phyloP scores from a whole-genome alignment of 768 basidiomycete genomes.

The Boletales sp. region DNA sequence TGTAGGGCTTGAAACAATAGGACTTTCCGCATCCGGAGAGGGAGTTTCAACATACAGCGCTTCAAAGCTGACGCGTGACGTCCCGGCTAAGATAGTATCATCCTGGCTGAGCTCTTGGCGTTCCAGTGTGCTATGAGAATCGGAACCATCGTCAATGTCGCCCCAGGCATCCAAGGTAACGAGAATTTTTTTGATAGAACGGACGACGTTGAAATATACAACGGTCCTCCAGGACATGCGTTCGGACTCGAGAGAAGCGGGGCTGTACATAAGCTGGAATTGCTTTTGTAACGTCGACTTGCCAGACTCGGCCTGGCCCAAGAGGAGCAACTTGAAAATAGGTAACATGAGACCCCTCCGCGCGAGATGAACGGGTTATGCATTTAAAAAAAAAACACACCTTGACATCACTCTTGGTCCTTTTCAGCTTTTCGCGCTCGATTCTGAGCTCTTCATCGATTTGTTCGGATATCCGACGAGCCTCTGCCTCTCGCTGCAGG shows the following conservation, averaged over 20 bases:
- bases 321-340: conserved; percentile 53
- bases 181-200: conserved; percentile 67
- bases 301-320: conserved; percentile 77
- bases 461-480: conserved; percentile 70
- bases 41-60: conserved; percentile 5
- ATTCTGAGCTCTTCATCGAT: conserved; percentile 78
- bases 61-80: conserved; percentile 9
- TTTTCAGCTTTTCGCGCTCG: conserved; percentile 64
- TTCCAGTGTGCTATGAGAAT: conserved; percentile 31
- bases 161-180: conserved; percentile 60
- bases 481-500: conserved; percentile 65
- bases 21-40: conserved; percentile 13
- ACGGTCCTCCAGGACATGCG: conserved; percentile 70
- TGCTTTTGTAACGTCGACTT: conserved; percentile 78
- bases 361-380: not conserved
- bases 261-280: conserved; percentile 79
- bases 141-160: conserved; percentile 53
- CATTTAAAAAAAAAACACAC: conserved; percentile 27
- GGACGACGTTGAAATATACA: conserved; percentile 74
- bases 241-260: conserved; percentile 63
- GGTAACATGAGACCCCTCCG: conserved; percentile 17
- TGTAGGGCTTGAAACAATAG: conserved; percentile 14
- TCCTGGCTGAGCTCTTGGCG: conserved; percentile 31
- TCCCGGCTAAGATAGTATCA: conserved; percentile 14
- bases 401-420: conserved; percentile 72